A percentile compares a stretch with the other conserved stretches of the same genome.
phyloP scores from a whole-genome alignment of 2,329 filamentous ascomycete genomes.

The Fusarium poae region DNA sequence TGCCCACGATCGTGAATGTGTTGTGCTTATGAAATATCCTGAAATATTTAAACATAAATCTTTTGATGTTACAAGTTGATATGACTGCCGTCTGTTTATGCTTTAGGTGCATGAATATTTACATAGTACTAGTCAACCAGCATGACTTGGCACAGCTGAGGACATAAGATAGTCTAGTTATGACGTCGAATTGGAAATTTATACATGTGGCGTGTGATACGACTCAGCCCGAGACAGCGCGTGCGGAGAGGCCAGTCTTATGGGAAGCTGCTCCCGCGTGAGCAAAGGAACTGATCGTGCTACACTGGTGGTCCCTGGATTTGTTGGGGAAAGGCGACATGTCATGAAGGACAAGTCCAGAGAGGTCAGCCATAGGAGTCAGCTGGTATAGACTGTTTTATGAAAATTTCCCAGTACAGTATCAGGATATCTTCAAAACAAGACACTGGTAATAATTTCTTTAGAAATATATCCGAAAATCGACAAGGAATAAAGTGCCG shows the following conservation, averaged over 20 bases:
- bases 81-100: neutral
- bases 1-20: neutral
- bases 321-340: conserved; percentile 24
- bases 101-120: neutral
- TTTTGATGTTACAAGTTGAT: neutral
- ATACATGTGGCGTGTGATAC: conserved; percentile 11
- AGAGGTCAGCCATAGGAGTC: conserved; percentile 28
- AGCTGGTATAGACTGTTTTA: conserved; percentile 21
- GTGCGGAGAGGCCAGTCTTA: conserved; percentile 27
- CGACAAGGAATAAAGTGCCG: conserved; percentile 6
- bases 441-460: neutral
- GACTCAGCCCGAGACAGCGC: conserved; percentile 27
- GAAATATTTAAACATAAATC: conserved; percentile 26
- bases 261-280: conserved; percentile 30
- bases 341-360: conserved; percentile 1
- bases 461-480: neutral
- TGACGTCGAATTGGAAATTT: conserved; percentile 1
- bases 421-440: neutral
- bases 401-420: neutral
- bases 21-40: conserved; percentile 15
- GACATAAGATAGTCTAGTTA: conserved; percentile 13
- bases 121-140: neutral
- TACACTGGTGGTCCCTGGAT: conserved; percentile 14
- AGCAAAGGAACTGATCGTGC: conserved; percentile 20
- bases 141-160: neutral